Percentiles rank a stretch among this genome's conserved stretches.
phyloP scores from a whole-genome alignment of 2,329 filamentous ascomycete species.

The Penicillium sp. region DNA sequence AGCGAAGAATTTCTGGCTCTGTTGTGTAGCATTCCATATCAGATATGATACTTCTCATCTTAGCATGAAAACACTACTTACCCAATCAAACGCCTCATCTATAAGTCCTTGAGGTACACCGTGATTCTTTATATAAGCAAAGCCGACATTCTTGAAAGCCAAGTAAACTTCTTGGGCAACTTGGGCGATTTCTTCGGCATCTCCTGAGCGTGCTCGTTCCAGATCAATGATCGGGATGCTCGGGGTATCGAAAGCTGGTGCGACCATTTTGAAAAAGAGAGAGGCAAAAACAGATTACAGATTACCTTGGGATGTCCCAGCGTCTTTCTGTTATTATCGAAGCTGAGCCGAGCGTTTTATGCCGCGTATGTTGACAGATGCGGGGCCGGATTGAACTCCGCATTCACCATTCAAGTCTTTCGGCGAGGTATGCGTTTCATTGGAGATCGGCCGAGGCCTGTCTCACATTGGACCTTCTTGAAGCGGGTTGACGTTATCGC shows the following conservation, averaged over 20 bases:
- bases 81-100: slow-evolving; percentile 9
- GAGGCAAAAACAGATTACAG: neutral
- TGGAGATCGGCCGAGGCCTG: slow-evolving; percentile 1
- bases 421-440: neutral
- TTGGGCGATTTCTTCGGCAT: neutral
- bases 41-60: neutral
- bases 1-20: slow-evolving; percentile 8
- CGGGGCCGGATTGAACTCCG: neutral
- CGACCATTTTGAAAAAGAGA: neutral
- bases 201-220: neutral
- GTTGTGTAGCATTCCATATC: neutral
- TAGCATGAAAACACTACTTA: neutral
- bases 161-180: slow-evolving; percentile 5
- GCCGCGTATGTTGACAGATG: neutral
- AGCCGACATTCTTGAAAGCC: slow-evolving; percentile 7
- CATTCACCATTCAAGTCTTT: neutral
- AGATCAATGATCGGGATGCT: slow-evolving; percentile 9
- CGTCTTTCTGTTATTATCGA: neutral
- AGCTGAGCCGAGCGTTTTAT: neutral
- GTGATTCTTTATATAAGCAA: slow-evolving; percentile 9
- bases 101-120: slow-evolving; percentile 6
- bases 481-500: slow-evolving; percentile 7
- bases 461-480: slow-evolving; percentile 6
- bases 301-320: neutral
- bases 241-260: neutral